Conservation (phyloP, 345 rosid species). For the Euphorbia tirucalli region DNA sequence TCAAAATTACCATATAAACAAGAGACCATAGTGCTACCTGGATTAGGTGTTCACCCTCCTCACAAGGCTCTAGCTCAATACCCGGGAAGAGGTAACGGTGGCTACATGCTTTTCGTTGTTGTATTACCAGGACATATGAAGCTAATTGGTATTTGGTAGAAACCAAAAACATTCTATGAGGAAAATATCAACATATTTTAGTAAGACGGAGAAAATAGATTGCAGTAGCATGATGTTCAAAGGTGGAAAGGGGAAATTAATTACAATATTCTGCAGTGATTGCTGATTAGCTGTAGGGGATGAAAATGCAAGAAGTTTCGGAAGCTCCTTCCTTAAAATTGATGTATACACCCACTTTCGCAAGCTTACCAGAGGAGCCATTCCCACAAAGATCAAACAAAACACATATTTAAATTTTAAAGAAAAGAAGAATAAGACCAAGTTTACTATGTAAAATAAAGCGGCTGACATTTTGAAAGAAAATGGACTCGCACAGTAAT, state of each 20-base stretch:
- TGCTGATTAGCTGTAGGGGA: constrained; percentile 59
- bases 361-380: constrained; percentile 69
- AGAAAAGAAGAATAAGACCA: not conserved
- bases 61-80: constrained; percentile 87
- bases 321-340: no score
- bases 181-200: constrained; percentile 10
- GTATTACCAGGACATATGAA: constrained; percentile 59
- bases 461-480: not conserved
- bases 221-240: not conserved
- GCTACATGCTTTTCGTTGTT: constrained; percentile 87
- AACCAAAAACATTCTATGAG: no score
- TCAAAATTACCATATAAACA: no score
- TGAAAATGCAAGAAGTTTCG: constrained; percentile 66
- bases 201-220: not conserved
- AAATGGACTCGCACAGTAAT: constrained; percentile 57
- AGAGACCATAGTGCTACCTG: no score
- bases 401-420: not conserved
- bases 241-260: constrained; percentile 23
- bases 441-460: not conserved
- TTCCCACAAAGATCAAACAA: constrained; percentile 44
- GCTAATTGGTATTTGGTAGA: constrained; percentile 1
- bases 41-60: constrained; percentile 86
- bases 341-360: constrained; percentile 78
- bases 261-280: constrained; percentile 80
- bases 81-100: constrained; percentile 95